Base-by-base conservation (phyloP, 805 yeast genomes). In the Myxozyma monticola region DNA sequence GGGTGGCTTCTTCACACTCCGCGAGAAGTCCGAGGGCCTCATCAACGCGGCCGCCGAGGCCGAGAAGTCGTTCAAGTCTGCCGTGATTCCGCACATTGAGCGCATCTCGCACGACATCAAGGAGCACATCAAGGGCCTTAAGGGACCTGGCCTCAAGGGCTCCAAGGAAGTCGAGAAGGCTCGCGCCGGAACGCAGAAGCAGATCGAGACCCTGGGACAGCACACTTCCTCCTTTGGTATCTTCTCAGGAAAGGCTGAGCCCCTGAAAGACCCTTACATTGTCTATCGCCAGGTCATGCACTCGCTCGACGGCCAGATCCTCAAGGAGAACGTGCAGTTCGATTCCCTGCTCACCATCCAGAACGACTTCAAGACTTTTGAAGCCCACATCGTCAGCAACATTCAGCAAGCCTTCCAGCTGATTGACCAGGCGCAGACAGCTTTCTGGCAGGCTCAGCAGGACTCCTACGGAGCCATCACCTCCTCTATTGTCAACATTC, bases 181-280 rank as follows among this genome's bases (percentile, higher is more conserved):
- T 18, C 66, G 70, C 24, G 57, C 49, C 21, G 42, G 45, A 15
- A 71, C 76, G 3, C 67, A 67, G 51, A 73, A 70, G 57, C 71
- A 68, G 15, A 59, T 77, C 28, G 73, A 68, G 54, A 63, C 62
- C n/a, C 61, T 72, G 14, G 65, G 68, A 35, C 65, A 63, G 26
- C 45, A 59, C n/a, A 66, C 72, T 17, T 46, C 69, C 8, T 71
- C 72, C 39, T 68, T 62, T 48, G 57, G 61, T 12, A 49, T 48
- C 24, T 60, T 63, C 29, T 47, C 63, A 18, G 61, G 65, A 30
- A 68, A 65, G 45, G 51, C 68, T 6, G 77, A 74, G 28, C 66
- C 68, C 45, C 62, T 65, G 39, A 65, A 64, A 33, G 83, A 78
- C 56, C 83, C 83, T 4, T 78, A 72, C 55, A 58, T 76, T 24